A percentile compares a stretch with the other conserved stretches of the same genome.
Conservation (phyloP, 176 grass and related monocot species). For the Chloris gayana region DNA sequence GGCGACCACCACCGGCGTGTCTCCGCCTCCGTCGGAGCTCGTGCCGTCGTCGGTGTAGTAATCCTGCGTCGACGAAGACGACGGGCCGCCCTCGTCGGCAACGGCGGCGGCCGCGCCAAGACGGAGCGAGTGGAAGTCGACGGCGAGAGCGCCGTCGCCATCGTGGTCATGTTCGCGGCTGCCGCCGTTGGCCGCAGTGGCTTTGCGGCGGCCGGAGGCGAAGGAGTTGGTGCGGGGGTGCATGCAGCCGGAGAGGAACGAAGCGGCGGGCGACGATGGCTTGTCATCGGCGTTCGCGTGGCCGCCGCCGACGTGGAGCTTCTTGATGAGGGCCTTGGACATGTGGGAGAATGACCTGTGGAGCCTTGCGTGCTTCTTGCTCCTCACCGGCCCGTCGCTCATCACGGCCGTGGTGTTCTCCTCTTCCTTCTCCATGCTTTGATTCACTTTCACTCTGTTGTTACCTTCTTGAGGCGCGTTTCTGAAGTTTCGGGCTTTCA, state of each 20-base stretch:
- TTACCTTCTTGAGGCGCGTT: neutral
- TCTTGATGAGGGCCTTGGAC: constrained; percentile 22
- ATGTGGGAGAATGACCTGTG: constrained; percentile 7
- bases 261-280: neutral
- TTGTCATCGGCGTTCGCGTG: neutral
- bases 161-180: neutral
- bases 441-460: neutral
- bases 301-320: constrained; percentile 24
- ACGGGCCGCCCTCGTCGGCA: neutral
- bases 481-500: neutral
- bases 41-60: neutral
- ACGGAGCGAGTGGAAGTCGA: constrained; percentile 27
- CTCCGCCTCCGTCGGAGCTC: neutral
- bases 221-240: constrained; percentile 52
- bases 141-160: neutral
- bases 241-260: constrained; percentile 47
- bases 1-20: neutral
- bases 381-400: neutral
- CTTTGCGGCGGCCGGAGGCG: neutral
- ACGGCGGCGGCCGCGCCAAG: neutral
- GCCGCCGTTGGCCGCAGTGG: neutral
- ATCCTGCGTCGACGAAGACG: neutral
- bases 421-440: neutral
- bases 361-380: constrained; percentile 1
- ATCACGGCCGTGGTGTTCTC: neutral